A percentile compares a stretch with the other conserved stretches of the same genome.
Conservation (phyloP, 768 basidiomycete genomes). For the Exidia glandulosa region DNA sequence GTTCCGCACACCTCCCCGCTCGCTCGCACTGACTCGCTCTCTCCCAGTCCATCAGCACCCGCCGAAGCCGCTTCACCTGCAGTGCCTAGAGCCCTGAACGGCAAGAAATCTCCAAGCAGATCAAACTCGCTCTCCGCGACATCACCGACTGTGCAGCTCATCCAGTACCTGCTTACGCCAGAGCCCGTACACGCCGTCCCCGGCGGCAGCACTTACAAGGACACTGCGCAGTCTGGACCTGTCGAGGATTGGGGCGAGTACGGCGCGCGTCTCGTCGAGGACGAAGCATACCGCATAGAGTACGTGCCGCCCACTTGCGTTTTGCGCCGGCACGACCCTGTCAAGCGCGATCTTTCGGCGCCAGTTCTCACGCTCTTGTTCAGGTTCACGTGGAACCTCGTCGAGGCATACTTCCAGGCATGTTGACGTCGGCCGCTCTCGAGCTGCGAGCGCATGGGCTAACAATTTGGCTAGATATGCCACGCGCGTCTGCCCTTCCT, state of each 20-base stretch:
- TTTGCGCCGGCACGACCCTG: no score
- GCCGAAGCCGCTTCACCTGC: slow-evolving; percentile 5
- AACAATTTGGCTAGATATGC: slow-evolving; percentile 34
- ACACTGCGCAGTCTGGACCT: background rate
- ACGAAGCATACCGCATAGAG: slow-evolving; percentile 71
- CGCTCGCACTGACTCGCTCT: slow-evolving; percentile 13
- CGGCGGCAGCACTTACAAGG: background rate
- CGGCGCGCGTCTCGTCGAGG: slow-evolving; percentile 51
- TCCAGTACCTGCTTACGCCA: slow-evolving; percentile 65
- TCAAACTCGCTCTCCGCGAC: slow-evolving; percentile 15
- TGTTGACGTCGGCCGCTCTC: slow-evolving; percentile 1
- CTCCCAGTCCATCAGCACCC: slow-evolving; percentile 37
- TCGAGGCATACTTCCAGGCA: slow-evolving; percentile 84
- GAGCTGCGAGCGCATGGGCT: background rate
- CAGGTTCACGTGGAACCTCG: slow-evolving; percentile 86
- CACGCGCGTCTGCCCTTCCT: slow-evolving; percentile 82
- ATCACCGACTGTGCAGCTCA: slow-evolving; percentile 54
- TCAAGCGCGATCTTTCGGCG: slow-evolving; percentile 1
- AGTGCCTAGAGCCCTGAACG: background rate
- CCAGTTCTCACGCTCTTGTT: slow-evolving; percentile 7
- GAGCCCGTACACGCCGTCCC: slow-evolving; percentile 34
- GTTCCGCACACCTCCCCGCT: slow-evolving; percentile 16
- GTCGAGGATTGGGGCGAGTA: slow-evolving; percentile 59
- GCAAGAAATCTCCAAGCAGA: background rate
- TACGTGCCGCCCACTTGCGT: slow-evolving; percentile 39